Conservation (phyloP, 2,329 filamentous ascomycete genomes). For the Arthroderma sp. region DNA sequence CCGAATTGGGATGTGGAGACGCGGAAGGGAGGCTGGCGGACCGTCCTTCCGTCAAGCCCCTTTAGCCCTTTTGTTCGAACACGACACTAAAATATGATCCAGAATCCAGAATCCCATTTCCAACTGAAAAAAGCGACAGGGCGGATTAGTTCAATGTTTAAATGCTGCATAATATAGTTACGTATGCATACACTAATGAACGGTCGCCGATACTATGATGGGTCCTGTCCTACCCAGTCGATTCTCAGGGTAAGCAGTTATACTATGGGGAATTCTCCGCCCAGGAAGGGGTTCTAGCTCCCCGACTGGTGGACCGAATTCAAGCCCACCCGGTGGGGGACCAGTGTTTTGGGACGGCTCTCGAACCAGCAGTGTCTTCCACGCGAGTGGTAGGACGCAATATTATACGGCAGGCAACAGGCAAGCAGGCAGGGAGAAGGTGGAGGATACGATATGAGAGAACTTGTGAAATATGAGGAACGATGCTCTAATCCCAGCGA, state of each 20-base stretch:
- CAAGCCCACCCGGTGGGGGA: not conserved
- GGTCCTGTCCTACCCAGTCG: not conserved
- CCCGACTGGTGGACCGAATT: not conserved
- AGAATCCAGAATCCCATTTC: not conserved
- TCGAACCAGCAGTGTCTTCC: not conserved
- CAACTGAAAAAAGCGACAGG: not conserved
- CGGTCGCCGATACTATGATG: not conserved
- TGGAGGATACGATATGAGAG: not conserved
- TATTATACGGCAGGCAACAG: not conserved
- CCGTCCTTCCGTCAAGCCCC: not conserved
- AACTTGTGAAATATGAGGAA: not conserved
- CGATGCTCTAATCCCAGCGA: not conserved
- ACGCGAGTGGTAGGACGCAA: not conserved
- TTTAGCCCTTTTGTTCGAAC: not conserved
- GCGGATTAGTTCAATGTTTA: not conserved
- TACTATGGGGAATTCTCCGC: not conserved
- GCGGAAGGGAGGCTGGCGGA: constrained; percentile 4
- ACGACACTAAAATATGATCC: not conserved
- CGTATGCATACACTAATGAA: not conserved
- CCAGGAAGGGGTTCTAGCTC: not conserved
- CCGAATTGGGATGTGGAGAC: not conserved
- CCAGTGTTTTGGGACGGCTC: not conserved
- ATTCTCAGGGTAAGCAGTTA: not conserved
- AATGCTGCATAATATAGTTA: constrained; percentile 1
- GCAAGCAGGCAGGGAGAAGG: too few species aligned